Conservation (phyloP, 2,329 filamentous ascomycete genomes). For the Grosmannia huntii region DNA sequence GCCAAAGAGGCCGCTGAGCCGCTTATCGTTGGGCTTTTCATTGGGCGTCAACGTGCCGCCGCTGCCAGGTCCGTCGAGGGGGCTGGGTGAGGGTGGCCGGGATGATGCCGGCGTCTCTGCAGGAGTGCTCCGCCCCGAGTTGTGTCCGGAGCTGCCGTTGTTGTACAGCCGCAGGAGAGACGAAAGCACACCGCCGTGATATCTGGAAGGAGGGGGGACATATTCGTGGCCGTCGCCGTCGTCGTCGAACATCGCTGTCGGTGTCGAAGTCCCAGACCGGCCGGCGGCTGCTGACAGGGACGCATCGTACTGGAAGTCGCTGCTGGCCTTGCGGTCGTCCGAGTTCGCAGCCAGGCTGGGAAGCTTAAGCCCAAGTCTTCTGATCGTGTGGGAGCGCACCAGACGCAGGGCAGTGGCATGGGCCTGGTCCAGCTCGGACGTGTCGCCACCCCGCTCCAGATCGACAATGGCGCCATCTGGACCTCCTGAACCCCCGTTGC, state of each 20-base stretch:
- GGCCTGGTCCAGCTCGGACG: background rate
- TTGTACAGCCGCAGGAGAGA: conserved; percentile 60
- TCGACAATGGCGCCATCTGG: background rate
- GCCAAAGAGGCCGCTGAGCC: conserved; percentile 27
- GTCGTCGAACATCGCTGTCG: conserved; percentile 43
- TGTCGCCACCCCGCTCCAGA: conserved; percentile 3
- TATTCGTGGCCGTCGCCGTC: conserved; percentile 47
- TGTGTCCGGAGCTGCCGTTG: conserved; percentile 20
- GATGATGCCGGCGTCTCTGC: conserved; percentile 27
- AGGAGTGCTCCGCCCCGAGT: conserved; percentile 30
- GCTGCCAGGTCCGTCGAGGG: conserved; percentile 2
- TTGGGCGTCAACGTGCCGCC: conserved; percentile 15
- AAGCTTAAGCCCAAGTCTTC: background rate
- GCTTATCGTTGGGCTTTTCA: conserved; percentile 17
- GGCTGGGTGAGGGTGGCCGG: conserved; percentile 26
- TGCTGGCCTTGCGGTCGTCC: background rate
- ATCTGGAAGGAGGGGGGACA: conserved; percentile 52
- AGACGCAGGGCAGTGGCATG: conserved; percentile 10
- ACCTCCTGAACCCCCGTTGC: background rate
- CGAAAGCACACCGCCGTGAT: conserved; percentile 60
- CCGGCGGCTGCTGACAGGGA: background rate
- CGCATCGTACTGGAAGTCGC: conserved; percentile 11
- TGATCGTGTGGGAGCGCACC: conserved; percentile 10
- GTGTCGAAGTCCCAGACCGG: conserved; percentile 18
- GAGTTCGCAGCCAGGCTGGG: background rate